Evolutionary conservation across 163 green algal genomes (phyloP), one percentile per base, ranked within the genome.

Genomic region (Scenedesmus sp.): DNA sequence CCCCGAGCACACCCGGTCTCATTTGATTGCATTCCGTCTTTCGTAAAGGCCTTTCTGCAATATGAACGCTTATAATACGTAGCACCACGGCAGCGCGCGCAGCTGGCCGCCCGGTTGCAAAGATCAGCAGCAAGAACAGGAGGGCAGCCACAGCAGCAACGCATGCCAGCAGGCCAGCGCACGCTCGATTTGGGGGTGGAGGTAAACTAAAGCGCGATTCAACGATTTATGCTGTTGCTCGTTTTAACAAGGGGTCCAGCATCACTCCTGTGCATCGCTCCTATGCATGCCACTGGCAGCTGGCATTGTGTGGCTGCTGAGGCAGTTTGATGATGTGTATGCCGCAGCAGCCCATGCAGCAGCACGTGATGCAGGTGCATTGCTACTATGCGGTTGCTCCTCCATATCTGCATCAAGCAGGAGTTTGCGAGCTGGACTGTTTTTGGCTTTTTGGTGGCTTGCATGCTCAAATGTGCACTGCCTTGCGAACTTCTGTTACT

Each of bases 181-280:
- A 65, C 4, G 78, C 84, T 35, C 84, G 84, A 24, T 89, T 89
- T 81, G 61, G 84, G 10, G 84, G 61, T 43, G 84, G 84, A 59
- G n/a, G 84, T 89, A 59, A 82, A 42, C 37, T 26, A n/a, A n/a
- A n/a, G n/a, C n/a, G n/a, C 5, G 13, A 15, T 20, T 18, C 9
- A 61, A 61, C 10, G n/a, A 0, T n/a, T 6, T 7, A 18, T 76
- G 65, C 18, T 40, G 61, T 16, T 37, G 65, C 30, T 40, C 37
- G 5, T 76, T 5, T 30, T 76, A n/a, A n/a, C n/a, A n/a, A n/a
- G 1, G 7, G 30, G 30, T 76, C 9, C 3, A 76, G 65, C 65
- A 76, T 20, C n/a, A 18, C 9, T 70, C 20, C 2, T 3, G 3
- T 5, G 30, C 30, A 76, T 26, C 65, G 65, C 30, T 16, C 5